Conservation (phyloP, 192 early-diverging fungal species). For the Entrophospora sp. region DNA sequence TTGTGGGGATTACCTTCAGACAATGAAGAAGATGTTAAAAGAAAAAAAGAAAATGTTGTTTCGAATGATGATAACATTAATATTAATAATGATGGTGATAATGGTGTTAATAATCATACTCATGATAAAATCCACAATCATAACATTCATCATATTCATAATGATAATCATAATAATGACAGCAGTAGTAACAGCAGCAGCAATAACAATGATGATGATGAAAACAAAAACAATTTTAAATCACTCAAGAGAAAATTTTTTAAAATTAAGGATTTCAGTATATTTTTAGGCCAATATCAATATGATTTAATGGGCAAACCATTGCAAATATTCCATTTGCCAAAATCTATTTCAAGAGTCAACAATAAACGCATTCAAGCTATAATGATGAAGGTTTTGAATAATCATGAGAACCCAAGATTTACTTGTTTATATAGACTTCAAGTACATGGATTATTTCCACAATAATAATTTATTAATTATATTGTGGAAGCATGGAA, state of each 20-base stretch:
- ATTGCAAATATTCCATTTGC: not conserved
- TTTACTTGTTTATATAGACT: constrained; percentile 13
- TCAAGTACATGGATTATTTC: not conserved
- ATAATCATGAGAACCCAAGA: constrained; percentile 1
- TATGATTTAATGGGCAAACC: not conserved
- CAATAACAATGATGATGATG: not conserved
- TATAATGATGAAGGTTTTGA: not conserved
- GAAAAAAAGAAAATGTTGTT: no score
- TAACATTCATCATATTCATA: no score
- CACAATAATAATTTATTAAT: not conserved
- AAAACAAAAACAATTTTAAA: not conserved
- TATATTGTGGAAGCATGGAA: no score
- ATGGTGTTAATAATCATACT: not conserved
- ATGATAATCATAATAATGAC: not conserved
- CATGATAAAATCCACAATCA: no score
- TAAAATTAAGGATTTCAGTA: not conserved
- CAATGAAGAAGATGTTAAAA: no score
- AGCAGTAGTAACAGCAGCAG: no score
- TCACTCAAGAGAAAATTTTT: not conserved
- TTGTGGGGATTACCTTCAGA: constrained; percentile 18
- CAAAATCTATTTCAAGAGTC: not conserved
- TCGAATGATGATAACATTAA: no score
- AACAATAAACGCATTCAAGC: not conserved
- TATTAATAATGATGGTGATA: not conserved
- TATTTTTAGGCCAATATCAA: not conserved